Evolutionary conservation across 192 early-diverging fungal species (phyloP), one percentile per base, ranked within the genome.

Genomic region (Coemansia sp.): DNA sequence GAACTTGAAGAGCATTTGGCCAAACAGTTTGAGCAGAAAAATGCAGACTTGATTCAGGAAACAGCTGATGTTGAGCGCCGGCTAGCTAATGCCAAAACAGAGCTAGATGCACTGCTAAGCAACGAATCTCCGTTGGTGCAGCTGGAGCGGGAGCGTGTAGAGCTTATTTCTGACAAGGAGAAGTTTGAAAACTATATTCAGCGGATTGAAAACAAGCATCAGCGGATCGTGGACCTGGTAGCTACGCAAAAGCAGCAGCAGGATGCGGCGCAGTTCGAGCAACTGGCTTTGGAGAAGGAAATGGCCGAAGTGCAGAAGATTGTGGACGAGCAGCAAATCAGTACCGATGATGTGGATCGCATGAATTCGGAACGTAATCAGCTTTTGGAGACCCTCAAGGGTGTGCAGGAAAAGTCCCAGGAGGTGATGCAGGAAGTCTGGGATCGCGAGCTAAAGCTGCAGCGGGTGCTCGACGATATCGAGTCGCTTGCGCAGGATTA

Each of bases 311-410:
- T 89, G 35, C 81, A 85, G 54, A 41, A 57, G n/a, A 76, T 79
- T 10, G 88, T 91, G 9, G 88, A 91, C 49, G 65, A 69, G 47
- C 90, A 91, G 65, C 84, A 87, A 60, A 85, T 91, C 31, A 85
- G 83, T 21, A 84, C 88, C 35, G 84, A 85, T 26, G 90, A 91
- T 70, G 84, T 90, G 21, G 90, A 91, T 53, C 80, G 88, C 16
- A 91, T 91, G 88, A 87, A 81, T 45, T 80, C 83, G 23, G 90
- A 91, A 68, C 75, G 84, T 31, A 88, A 89, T 47, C 82, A 85
- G 68, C 75, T 91, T 7, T 46, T 69, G 15, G 72, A 80, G 39
- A 73, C 70, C 5, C 71, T 88, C 35, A 68, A 83, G 45, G 56
- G 42, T 4, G 52, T 83, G 12, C 77, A 82, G 35, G 62, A 43